These are phyloP conservation scores for Tarenaya hassleriana DNA, from an alignment of 345 rosid genomes.

Conservation along the genomic window DNA sequence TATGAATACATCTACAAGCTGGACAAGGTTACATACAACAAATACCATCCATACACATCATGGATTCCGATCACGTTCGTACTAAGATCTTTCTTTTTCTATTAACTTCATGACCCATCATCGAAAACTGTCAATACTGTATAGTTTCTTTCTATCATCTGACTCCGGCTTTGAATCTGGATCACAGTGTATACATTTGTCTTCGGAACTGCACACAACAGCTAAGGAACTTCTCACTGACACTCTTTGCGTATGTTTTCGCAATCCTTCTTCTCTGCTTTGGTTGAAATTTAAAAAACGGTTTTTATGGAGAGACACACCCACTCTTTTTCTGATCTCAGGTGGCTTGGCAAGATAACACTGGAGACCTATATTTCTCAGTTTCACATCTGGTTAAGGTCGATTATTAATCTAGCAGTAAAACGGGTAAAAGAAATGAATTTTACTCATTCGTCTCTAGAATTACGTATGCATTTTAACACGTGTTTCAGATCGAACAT, in stretches of 20 bases:
- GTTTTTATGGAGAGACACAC: conserved; percentile 16
- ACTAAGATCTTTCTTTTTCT: not conserved
- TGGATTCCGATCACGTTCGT: conserved; percentile 98
- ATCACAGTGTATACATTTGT: conserved; percentile 78
- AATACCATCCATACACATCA: conserved; percentile 93
- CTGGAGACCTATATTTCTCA: conserved; percentile 94
- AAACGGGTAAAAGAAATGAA: conserved; percentile 4
- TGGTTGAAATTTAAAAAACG: not conserved
- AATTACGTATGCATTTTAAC: not conserved
- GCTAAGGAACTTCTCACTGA: conserved; percentile 57
- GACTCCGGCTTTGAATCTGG: conserved; percentile 16
- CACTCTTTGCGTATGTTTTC: conserved; percentile 79
- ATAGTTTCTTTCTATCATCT: conserved; percentile 7
- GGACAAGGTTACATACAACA: conserved; percentile 93
- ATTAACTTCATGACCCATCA: conserved; percentile 3
- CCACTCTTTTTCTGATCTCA: conserved; percentile 25
- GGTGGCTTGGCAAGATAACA: conserved; percentile 98
- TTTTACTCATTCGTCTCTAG: conserved; percentile 4
- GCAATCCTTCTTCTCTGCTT: conserved; percentile 15
- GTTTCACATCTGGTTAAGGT: conserved; percentile 98
- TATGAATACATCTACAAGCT: conserved; percentile 84
- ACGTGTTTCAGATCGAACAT: conserved; percentile 53
- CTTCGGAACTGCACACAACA: conserved; percentile 79
- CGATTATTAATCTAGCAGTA: conserved; percentile 21
- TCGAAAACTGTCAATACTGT: not conserved